Conservation (phyloP, 805 yeast genomes). For the Yarrowia divulgata region DNA sequence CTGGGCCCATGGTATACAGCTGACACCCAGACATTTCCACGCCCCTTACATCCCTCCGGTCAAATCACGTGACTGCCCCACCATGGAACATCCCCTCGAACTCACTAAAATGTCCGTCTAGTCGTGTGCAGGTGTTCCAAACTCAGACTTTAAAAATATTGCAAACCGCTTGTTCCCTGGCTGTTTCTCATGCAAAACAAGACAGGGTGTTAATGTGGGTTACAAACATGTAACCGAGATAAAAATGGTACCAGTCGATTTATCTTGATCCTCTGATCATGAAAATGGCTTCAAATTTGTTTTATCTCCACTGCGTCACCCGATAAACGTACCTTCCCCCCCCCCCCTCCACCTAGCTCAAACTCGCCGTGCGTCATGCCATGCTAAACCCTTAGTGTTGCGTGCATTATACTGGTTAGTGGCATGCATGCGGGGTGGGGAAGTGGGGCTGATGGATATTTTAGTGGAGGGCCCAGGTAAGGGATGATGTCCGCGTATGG, state of each 20-base stretch:
- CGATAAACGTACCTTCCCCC: too few relatives aligned
- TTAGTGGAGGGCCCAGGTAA: constrained; percentile 5
- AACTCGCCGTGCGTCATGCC: constrained; percentile 16
- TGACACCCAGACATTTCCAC: too few relatives aligned
- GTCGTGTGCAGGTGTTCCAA: constrained; percentile 26
- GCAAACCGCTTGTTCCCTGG: neutral
- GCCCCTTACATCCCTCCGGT: too few relatives aligned
- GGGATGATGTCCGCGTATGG: neutral
- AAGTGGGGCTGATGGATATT: constrained; percentile 19
- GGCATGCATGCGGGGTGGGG: constrained; percentile 25
- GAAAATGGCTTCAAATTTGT: too few relatives aligned
- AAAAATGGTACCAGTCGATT: neutral
- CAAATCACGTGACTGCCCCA: neutral
- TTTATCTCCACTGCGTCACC: neutral
- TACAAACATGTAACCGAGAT: neutral
- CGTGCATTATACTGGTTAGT: constrained; percentile 12
- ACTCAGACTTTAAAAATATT: constrained; percentile 4
- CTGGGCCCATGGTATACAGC: too few relatives aligned
- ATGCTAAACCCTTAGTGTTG: constrained; percentile 5
- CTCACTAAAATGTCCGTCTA: constrained; percentile 1
- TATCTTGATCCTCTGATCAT: neutral
- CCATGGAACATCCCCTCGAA: neutral
- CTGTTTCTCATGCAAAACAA: neutral
- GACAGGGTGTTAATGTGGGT: neutral
- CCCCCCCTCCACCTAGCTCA: neutral